A percentile compares a stretch with the other conserved stretches of the same genome.
phyloP scores from a whole-genome alignment of 2,329 filamentous ascomycete species.

The Allantophomopsis lycopodina region DNA sequence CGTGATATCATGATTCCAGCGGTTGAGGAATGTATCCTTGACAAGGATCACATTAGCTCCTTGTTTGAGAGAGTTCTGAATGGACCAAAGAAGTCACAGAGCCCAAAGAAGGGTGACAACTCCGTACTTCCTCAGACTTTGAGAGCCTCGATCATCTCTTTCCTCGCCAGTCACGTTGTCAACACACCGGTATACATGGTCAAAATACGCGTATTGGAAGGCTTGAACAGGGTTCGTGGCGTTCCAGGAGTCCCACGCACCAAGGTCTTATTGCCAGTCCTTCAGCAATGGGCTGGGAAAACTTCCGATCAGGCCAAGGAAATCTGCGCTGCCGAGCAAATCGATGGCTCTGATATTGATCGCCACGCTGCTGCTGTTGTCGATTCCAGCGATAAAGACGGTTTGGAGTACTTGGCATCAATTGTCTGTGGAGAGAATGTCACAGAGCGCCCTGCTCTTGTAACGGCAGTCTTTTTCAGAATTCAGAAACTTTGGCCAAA shows the following conservation, averaged over 20 bases:
- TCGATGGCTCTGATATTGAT: conserved; percentile 34
- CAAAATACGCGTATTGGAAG: conserved; percentile 57
- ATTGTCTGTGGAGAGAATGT: conserved; percentile 29
- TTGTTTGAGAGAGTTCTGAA: conserved; percentile 48
- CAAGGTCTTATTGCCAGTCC: conserved; percentile 60
- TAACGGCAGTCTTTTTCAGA: conserved; percentile 52
- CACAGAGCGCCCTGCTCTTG: conserved; percentile 34
- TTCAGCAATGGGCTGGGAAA: conserved; percentile 55
- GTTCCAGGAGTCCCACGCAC: conserved; percentile 57
- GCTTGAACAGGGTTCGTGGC: conserved; percentile 60
- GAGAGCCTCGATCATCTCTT: conserved; percentile 52
- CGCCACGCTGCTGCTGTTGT: conserved; percentile 36
- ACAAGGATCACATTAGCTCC: conserved; percentile 54
- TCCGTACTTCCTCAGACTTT: conserved; percentile 38
- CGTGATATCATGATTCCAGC: conserved; percentile 55
- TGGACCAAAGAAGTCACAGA: conserved; percentile 28
- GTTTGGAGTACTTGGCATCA: conserved; percentile 35
- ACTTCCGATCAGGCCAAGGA: conserved; percentile 32
- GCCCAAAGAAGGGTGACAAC: conserved; percentile 29
- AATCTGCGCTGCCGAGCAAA: conserved; percentile 31
- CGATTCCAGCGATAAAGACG: conserved; percentile 40
- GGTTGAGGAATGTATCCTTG: conserved; percentile 77
- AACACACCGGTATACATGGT: conserved; percentile 53
- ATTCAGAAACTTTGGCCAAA: conserved; percentile 59
- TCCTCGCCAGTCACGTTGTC: conserved; percentile 60